A percentile compares a stretch with the other conserved stretches of the same genome.
Evolutionary conservation across 495 filamentous ascomycete species (phyloP).

Genomic region (Aspergillus incahuasiensis): DNA sequence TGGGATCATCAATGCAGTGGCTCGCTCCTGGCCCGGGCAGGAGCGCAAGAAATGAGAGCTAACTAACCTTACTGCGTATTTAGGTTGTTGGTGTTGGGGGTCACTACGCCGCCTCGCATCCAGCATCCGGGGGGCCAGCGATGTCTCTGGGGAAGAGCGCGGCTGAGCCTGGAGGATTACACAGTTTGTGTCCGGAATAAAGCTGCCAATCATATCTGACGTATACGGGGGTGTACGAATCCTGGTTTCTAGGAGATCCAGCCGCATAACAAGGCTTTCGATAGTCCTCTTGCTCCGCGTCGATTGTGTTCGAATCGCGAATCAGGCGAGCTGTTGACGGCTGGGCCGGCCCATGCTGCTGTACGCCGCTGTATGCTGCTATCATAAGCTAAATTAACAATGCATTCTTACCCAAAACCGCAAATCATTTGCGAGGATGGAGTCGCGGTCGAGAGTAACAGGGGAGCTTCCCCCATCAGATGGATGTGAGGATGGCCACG

Average conservation of each 20-base stretch:
- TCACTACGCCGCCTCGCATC: conserved; percentile 22
- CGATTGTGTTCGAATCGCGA: no score
- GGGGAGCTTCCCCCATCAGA: background rate
- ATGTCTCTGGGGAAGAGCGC: conserved; percentile 15
- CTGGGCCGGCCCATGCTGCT: background rate
- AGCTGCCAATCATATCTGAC: conserved; percentile 9
- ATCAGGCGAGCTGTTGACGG: background rate
- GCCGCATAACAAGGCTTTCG: conserved; percentile 17
- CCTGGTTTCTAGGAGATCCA: conserved; percentile 21
- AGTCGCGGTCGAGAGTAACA: conserved; percentile 9
- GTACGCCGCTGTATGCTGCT: background rate
- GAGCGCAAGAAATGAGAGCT: conserved; percentile 17
- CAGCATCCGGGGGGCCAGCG: conserved; percentile 16
- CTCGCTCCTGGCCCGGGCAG: conserved; percentile 10
- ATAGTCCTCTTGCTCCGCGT: background rate
- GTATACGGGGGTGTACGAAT: conserved; percentile 13
- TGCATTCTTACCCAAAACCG: background rate
- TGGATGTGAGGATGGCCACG: conserved; percentile 6
- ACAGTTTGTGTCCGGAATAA: conserved; percentile 3
- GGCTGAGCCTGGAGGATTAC: conserved; percentile 16
- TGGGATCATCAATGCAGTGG: conserved; percentile 16
- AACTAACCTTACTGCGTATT: conserved; percentile 21
- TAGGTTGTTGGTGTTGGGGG: conserved; percentile 18
- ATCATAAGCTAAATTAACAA: background rate
- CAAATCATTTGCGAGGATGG: background rate